phyloP scores from a whole-genome alignment of 2,329 filamentous ascomycete species.

The Ophiostoma triangulosporum region DNA sequence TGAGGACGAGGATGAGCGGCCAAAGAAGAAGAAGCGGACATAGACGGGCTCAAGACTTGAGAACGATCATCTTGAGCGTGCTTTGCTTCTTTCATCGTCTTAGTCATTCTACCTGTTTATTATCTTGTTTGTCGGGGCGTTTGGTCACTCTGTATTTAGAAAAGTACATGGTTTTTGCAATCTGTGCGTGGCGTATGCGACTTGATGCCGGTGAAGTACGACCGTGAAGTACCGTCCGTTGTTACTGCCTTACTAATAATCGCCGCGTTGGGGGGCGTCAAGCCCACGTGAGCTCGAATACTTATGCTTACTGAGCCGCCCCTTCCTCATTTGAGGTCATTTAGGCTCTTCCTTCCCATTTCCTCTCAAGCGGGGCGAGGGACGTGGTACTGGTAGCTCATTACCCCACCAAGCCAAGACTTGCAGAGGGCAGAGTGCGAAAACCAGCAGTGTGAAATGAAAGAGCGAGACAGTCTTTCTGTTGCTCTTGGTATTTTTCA shows the following conservation, averaged over 20 bases:
- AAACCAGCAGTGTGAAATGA: neutral
- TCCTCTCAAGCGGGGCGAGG: neutral
- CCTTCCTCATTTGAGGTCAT: neutral
- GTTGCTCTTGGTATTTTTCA: neutral
- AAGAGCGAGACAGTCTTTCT: neutral
- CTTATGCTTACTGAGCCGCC: neutral
- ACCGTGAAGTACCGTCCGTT: neutral
- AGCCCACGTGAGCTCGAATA: neutral
- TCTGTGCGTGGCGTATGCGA: neutral
- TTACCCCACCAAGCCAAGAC: slow-evolving; percentile 1
- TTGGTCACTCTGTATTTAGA: neutral
- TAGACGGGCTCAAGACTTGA: slow-evolving; percentile 9
- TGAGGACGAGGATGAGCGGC: slow-evolving; percentile 20
- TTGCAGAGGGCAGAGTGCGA: neutral
- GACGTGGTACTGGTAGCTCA: neutral
- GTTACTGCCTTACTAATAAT: neutral
- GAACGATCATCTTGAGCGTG: neutral
- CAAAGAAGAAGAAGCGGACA: slow-evolving; percentile 31
- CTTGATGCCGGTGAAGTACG: too few relatives aligned
- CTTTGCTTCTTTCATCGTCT: neutral
- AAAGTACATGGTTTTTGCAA: neutral
- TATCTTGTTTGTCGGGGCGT: neutral
- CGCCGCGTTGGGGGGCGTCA: neutral
- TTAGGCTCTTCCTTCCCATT: neutral
- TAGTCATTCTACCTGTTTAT: neutral